A percentile compares a stretch with the other conserved stretches of the same genome.
These are phyloP conservation scores for Emericellopsis terricola DNA, from an alignment of 495 filamentous ascomycete genomes.

Conservation along the genomic window DNA sequence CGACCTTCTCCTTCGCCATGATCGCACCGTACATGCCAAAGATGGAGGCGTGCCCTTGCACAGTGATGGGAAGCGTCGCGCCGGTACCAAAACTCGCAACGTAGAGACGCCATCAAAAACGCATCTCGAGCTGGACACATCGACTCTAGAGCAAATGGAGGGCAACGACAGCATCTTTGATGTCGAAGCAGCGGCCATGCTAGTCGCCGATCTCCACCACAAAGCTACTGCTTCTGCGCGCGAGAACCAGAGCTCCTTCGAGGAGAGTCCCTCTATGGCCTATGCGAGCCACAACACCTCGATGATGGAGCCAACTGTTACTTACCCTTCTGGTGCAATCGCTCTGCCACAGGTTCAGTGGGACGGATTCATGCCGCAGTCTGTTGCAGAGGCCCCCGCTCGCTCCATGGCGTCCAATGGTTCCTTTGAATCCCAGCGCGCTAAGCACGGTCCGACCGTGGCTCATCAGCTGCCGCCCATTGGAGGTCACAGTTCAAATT, in stretches of 20 bases:
- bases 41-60: slow-evolving; percentile 91
- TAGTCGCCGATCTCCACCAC: slow-evolving; percentile 97
- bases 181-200: slow-evolving; percentile 94
- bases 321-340: slow-evolving; percentile 54
- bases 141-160: slow-evolving; percentile 86
- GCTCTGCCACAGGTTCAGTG: slow-evolving; percentile 55
- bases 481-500: slow-evolving; percentile 45
- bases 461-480: slow-evolving; percentile 44
- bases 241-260: slow-evolving; percentile 33
- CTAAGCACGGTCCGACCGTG: slow-evolving; percentile 32
- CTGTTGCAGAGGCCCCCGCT: slow-evolving; percentile 45
- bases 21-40: slow-evolving; percentile 96
- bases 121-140: slow-evolving; percentile 67
- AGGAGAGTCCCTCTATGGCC: slow-evolving; percentile 49
- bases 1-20: slow-evolving; percentile 89
- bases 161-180: slow-evolving; percentile 91
- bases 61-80: slow-evolving; percentile 82
- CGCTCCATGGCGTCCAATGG: slow-evolving; percentile 46
- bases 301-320: slow-evolving; percentile 50
- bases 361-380: slow-evolving; percentile 60
- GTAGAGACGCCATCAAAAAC: slow-evolving; percentile 59
- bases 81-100: slow-evolving; percentile 49
- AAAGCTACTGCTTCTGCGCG: slow-evolving; percentile 79
- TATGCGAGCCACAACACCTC: slow-evolving; percentile 52
- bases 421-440: slow-evolving; percentile 47